Percentiles rank a stretch among this genome's conserved stretches.
phyloP scores from a whole-genome alignment of 2,329 filamentous ascomycete species.

The Aspergillus ochraceus region DNA sequence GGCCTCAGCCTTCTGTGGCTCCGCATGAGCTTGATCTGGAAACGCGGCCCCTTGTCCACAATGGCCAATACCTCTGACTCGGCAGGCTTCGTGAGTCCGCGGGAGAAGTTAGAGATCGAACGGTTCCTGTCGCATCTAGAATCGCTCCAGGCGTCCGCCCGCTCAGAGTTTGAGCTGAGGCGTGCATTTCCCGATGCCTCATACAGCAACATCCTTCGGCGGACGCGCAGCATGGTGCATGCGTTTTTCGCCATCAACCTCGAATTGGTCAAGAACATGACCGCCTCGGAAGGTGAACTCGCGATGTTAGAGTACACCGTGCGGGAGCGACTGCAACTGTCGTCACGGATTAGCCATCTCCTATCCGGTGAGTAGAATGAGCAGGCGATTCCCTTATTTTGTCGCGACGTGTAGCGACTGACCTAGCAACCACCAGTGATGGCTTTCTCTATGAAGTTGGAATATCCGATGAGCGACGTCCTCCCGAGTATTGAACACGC shows the following conservation, averaged over 20 bases:
- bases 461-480: slow-evolving; percentile 88
- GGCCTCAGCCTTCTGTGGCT: slow-evolving; percentile 89
- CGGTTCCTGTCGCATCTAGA: slow-evolving; percentile 75
- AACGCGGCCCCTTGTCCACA: slow-evolving; percentile 79
- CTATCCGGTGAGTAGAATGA: slow-evolving; percentile 52
- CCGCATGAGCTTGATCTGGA: slow-evolving; percentile 95
- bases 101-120: slow-evolving; percentile 84
- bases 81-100: slow-evolving; percentile 76
- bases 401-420: slow-evolving; percentile 1
- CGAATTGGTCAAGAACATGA: slow-evolving; percentile 77
- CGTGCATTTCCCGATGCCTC: slow-evolving; percentile 79
- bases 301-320: slow-evolving; percentile 77
- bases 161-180: slow-evolving; percentile 83
- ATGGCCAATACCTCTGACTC: slow-evolving; percentile 61
- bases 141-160: slow-evolving; percentile 68
- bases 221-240: slow-evolving; percentile 82
- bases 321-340: slow-evolving; percentile 76
- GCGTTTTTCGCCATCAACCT: slow-evolving; percentile 96
- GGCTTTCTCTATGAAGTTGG: slow-evolving; percentile 88
- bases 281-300: slow-evolving; percentile 75
- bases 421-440: slow-evolving; percentile 64
- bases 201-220: slow-evolving; percentile 72
- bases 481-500: slow-evolving; percentile 79
- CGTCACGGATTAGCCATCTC: slow-evolving; percentile 87
- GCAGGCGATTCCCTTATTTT: not conserved